A percentile compares a stretch with the other conserved stretches of the same genome.
Evolutionary conservation across 2,329 filamentous ascomycete species (phyloP).

Genomic region (Chrysoporthe puriensis): DNA sequence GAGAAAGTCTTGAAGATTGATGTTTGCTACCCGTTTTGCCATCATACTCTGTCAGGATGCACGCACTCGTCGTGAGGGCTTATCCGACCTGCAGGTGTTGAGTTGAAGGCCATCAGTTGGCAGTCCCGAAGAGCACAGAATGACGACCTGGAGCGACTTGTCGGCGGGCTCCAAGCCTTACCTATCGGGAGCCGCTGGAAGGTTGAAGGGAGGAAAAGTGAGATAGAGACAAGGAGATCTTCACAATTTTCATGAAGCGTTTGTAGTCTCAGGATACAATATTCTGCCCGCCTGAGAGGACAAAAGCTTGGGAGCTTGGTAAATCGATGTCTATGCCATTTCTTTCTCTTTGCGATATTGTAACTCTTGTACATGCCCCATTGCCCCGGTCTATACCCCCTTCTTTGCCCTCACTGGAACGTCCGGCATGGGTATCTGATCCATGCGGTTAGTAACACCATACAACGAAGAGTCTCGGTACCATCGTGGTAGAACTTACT

Average conservation of each 20-base stretch:
- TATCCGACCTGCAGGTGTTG: background rate
- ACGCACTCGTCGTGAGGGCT: background rate
- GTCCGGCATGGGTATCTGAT: slow-evolving; percentile 67
- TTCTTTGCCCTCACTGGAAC: slow-evolving; percentile 52
- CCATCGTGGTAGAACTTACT: slow-evolving; percentile 55
- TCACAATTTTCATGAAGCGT: background rate
- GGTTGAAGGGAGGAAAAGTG: background rate
- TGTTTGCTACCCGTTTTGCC: background rate
- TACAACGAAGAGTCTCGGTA: background rate
- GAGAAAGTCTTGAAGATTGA: background rate
- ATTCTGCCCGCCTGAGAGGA: too few relatives aligned
- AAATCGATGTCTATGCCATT: slow-evolving; percentile 24
- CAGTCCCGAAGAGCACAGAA: background rate
- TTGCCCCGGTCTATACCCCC: background rate
- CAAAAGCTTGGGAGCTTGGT: background rate
- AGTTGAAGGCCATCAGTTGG: background rate
- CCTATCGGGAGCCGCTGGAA: too few relatives aligned
- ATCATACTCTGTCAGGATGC: background rate
- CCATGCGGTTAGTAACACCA: slow-evolving; percentile 37
- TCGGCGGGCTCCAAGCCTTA: background rate
- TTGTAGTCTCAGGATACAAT: background rate
- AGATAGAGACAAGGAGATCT: background rate
- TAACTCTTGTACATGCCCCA: slow-evolving; percentile 7
- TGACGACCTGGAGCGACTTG: too few relatives aligned
- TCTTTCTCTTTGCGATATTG: background rate